Conservation (phyloP, 2,329 filamentous ascomycete genomes). For the Apiospora malaysiana region DNA sequence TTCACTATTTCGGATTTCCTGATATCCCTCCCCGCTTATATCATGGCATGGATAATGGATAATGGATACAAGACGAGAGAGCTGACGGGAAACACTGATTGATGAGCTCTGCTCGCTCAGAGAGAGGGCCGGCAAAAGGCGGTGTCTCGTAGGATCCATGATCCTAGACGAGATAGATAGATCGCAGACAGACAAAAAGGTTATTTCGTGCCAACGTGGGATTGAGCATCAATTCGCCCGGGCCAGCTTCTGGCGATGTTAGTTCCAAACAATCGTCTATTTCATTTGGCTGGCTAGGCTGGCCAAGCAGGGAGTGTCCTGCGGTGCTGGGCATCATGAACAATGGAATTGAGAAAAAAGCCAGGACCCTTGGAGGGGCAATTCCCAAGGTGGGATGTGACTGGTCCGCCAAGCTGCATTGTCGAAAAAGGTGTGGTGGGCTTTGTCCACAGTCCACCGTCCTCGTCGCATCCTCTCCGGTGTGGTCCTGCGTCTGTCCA, state of each 20-base stretch:
- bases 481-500: background rate
- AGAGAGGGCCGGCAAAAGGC: background rate
- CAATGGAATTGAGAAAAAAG: slow-evolving; percentile 14
- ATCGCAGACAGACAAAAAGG: background rate
- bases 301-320: background rate
- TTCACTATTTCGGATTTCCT: slow-evolving; percentile 19
- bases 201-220: slow-evolving; percentile 2
- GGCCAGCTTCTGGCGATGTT: background rate
- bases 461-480: slow-evolving; percentile 21
- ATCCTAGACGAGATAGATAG: background rate
- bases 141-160: slow-evolving; percentile 6
- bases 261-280: background rate
- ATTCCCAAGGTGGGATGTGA: slow-evolving; percentile 14
- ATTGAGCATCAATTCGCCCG: slow-evolving; percentile 6
- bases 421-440: slow-evolving; percentile 11
- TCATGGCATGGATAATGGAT: background rate
- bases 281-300: too few relatives aligned
- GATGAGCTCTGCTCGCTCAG: background rate
- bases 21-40: slow-evolving; percentile 18
- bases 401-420: slow-evolving; percentile 14
- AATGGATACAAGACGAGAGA: background rate
- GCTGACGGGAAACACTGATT: background rate
- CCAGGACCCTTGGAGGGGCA: slow-evolving; percentile 17
- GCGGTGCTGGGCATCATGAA: background rate
- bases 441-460: slow-evolving; percentile 3